Evolutionary conservation across 352 stramenopile species (phyloP), one percentile per base, ranked within the genome.

Genomic region (Saprolegnia parasitica): DNA sequence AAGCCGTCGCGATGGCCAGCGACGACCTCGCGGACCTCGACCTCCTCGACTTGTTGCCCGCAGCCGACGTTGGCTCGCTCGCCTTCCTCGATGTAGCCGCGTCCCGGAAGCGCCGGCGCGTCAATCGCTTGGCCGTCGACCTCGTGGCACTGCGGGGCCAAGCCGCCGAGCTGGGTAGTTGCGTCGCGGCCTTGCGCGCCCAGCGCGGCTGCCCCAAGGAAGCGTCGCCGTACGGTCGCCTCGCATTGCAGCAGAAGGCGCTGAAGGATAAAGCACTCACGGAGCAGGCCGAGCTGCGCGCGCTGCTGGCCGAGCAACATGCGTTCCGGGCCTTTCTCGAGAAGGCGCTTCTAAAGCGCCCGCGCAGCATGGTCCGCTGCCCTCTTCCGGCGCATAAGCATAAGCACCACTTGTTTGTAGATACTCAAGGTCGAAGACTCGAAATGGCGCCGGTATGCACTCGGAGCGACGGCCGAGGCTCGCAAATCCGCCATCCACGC

Each of bases 271-370:
- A 56, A 35, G 58, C 42, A 5, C 21, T 67, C 21, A 15, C 8
- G 9, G 58, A 67, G 40, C 23, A 67, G 10, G 58, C 49, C 20
- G 18, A 55, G n/a, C 42, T 67, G 20, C 58, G 45, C 26, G 37
- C 40, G 5, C 11, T 24, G 10, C 13, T 67, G 18, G 42, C 18
- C 39, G 39, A 67, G 42, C 58, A 67, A 21, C 18, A 40, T 18
- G 15, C 37, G 4, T 23, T 67, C 9, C 24, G n/a, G 2, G 9
- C 23, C 18, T 40, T 29, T 24, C 39, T 67, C 11, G 39, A 67
- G 23, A 24, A 9, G 11, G 50, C 50, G 21, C 9, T 67, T 37
- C 29, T 40, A 39, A 67, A 67, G 58, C 49, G 50, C 24, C 58
- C 58, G 11, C 58, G 58, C 11, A 8, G 15, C 42, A 49, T 49